A percentile compares a stretch with the other conserved stretches of the same genome.
Conservation (phyloP, 345 rosid species). For the Dovyalis caffra region DNA sequence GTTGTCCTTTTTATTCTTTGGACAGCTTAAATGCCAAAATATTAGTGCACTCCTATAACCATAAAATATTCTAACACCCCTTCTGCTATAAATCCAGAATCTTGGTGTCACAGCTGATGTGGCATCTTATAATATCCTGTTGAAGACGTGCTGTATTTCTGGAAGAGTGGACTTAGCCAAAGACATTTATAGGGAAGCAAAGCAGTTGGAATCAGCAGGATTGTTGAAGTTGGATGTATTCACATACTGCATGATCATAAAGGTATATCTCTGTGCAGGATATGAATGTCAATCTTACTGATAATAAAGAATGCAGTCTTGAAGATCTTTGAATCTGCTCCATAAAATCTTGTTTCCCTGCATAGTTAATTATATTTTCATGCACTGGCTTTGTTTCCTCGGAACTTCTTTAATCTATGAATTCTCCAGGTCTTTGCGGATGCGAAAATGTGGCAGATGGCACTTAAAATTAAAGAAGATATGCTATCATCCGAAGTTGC, state of each 20-base stretch:
- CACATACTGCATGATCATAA: slow-evolving; percentile 88
- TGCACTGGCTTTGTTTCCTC: background rate
- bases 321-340: background rate
- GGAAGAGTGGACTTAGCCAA: slow-evolving; percentile 82
- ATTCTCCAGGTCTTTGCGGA: slow-evolving; percentile 75
- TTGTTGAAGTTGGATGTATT: slow-evolving; percentile 70
- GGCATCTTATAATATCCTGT: slow-evolving; percentile 83
- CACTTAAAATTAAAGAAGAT: slow-evolving; percentile 76
- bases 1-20: background rate
- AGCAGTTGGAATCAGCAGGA: slow-evolving; percentile 63
- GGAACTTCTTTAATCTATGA: background rate
- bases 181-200: slow-evolving; percentile 71
- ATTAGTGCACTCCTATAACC: background rate
- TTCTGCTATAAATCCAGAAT: slow-evolving; percentile 46
- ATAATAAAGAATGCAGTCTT: background rate
- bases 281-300: background rate
- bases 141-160: slow-evolving; percentile 87
- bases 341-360: slow-evolving; percentile 1
- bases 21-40: slow-evolving; percentile 1
- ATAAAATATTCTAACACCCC: background rate
- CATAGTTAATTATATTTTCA: background rate
- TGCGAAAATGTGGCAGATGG: slow-evolving; percentile 88
- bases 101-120: slow-evolving; percentile 62
- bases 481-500: slow-evolving; percentile 71
- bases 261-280: slow-evolving; percentile 46